A percentile compares a stretch with the other conserved stretches of the same genome.
Evolutionary conservation across 345 rosid species (phyloP).

Genomic region (Capsella bursapastoris): DNA sequence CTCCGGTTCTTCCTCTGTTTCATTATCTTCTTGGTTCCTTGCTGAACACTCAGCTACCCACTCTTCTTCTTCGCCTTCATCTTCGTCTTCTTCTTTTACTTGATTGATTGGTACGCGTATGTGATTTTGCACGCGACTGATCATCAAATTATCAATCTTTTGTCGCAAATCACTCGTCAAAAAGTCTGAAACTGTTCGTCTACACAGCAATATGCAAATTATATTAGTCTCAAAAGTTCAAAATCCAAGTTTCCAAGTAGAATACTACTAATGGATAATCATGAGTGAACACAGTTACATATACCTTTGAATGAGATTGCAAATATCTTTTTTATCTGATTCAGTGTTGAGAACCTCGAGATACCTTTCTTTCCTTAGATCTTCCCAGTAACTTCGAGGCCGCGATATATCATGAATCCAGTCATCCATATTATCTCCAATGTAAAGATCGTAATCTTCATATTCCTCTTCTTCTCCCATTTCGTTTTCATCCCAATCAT

Average conservation of each 20-base stretch:
- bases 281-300: constrained; percentile 33
- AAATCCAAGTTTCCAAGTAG: not conserved
- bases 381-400: constrained; percentile 94
- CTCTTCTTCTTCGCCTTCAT: constrained; percentile 21
- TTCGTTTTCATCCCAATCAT: constrained; percentile 55
- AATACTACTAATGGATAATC: not conserved
- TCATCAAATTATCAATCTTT: constrained; percentile 71
- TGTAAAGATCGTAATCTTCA: constrained; percentile 32
- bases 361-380: constrained; percentile 70
- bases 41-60: constrained; percentile 33
- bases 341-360: constrained; percentile 59
- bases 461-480: constrained; percentile 40
- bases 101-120: constrained; percentile 38
- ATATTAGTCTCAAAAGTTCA: not conserved
- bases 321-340: constrained; percentile 64
- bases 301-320: constrained; percentile 79
- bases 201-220: constrained; percentile 32
- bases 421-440: constrained; percentile 47
- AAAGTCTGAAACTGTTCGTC: constrained; percentile 77
- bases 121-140: constrained; percentile 53
- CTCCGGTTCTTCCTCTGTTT: constrained; percentile 42
- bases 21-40: constrained; percentile 42
- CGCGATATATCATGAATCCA: constrained; percentile 80
- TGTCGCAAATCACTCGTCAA: constrained; percentile 71
- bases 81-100: constrained; percentile 24